A percentile compares a stretch with the other conserved stretches of the same genome.
Evolutionary conservation across 208 protist species (phyloP).

Genomic region (Acanthamoeba healyi): DNA sequence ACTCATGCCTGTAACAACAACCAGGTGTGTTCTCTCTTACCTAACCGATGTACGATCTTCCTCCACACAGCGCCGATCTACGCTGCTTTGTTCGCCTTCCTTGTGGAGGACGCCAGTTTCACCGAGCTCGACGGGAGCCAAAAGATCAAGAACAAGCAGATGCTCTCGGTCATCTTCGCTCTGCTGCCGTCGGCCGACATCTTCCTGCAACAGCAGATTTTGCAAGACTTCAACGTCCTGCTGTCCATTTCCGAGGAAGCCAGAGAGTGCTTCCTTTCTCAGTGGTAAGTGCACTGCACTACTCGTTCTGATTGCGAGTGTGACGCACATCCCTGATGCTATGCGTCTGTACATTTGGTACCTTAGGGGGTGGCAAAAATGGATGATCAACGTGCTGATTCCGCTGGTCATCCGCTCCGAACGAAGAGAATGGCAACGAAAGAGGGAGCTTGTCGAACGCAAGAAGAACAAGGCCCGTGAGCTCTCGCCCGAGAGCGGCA

Average conservation of each 20-base stretch:
- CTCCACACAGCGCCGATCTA: slow-evolving; percentile 6
- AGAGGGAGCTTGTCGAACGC: neutral
- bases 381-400: slow-evolving; percentile 1
- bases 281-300: too few relatives aligned
- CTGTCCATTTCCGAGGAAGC: slow-evolving; percentile 19
- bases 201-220: slow-evolving; percentile 36
- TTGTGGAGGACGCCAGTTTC: slow-evolving; percentile 28
- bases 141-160: slow-evolving; percentile 60
- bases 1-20: too few relatives aligned
- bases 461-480: neutral
- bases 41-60: too few relatives aligned
- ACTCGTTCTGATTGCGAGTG: too few relatives aligned
- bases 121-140: slow-evolving; percentile 42
- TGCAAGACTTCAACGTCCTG: neutral
- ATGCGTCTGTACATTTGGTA: too few relatives aligned
- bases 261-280: slow-evolving; percentile 42
- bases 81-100: slow-evolving; percentile 16
- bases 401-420: slow-evolving; percentile 25
- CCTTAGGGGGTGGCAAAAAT: slow-evolving; percentile 45
- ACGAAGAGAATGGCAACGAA: neutral
- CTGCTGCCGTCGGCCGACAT: slow-evolving; percentile 31
- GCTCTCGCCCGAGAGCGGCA: neutral
- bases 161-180: slow-evolving; percentile 28
- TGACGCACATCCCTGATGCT: too few relatives aligned
- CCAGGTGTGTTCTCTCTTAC: too few relatives aligned